phyloP scores from a whole-genome alignment of 495 filamentous ascomycete genomes.

The Aspergillus egyptiacus region DNA sequence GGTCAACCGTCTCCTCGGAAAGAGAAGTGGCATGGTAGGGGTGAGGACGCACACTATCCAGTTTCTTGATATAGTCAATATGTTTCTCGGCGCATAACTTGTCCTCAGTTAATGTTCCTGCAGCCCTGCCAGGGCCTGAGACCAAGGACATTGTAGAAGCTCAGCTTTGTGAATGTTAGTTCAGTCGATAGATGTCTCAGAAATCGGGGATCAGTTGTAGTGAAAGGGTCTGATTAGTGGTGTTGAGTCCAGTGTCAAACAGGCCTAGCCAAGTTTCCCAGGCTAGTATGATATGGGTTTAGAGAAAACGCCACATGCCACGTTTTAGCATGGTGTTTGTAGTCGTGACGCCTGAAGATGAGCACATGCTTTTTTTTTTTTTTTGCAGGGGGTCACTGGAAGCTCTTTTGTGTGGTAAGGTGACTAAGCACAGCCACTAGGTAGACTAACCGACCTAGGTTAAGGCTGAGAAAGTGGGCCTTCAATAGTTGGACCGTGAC shows the following conservation, averaged over 20 bases:
- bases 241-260: constrained; percentile 2
- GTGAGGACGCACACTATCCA: constrained; percentile 66
- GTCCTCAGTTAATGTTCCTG: constrained; percentile 39
- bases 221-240: too few relatives aligned
- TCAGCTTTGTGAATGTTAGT: background rate
- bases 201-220: too few relatives aligned
- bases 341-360: too few relatives aligned
- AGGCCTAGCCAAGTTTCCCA: constrained; percentile 1
- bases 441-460: too few relatives aligned
- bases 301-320: background rate
- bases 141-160: constrained; percentile 51
- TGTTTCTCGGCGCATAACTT: constrained; percentile 68
- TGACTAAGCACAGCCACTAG: too few relatives aligned
- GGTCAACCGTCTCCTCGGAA: constrained; percentile 29
- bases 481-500: too few relatives aligned
- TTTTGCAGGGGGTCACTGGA: too few relatives aligned
- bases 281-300: constrained; percentile 5
- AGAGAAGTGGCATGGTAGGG: constrained; percentile 19
- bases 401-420: too few relatives aligned
- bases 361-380: too few relatives aligned
- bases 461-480: too few relatives aligned
- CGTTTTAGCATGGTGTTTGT: too few relatives aligned
- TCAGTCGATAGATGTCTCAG: too few relatives aligned
- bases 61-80: constrained; percentile 86
- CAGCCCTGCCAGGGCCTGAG: constrained; percentile 55